These are phyloP conservation scores for Inonotus obliquus DNA, from an alignment of 1,284 basidiomycete species.

Conservation along the genomic window DNA sequence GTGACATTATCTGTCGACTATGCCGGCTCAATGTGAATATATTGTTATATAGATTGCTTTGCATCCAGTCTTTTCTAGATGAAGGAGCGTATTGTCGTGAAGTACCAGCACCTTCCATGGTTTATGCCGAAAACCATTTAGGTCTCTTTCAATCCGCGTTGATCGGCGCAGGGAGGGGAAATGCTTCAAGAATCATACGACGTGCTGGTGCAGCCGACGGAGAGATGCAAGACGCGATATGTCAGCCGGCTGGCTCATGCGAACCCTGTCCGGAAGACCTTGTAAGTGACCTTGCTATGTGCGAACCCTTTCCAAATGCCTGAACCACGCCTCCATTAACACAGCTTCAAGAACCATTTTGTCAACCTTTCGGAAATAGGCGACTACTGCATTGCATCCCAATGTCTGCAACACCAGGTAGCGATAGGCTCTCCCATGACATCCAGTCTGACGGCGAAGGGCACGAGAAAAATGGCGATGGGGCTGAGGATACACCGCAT, in stretches of 20 bases:
- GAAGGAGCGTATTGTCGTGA: neutral
- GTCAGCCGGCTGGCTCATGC: slow-evolving; percentile 75
- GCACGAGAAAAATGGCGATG: slow-evolving; percentile 18
- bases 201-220: neutral
- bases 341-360: slow-evolving; percentile 77
- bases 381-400: slow-evolving; percentile 73
- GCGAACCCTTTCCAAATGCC: neutral
- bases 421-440: slow-evolving; percentile 16
- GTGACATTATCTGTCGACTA: neutral
- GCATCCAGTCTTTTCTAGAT: neutral
- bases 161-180: neutral
- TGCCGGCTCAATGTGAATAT: neutral
- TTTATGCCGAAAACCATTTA: neutral
- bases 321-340: slow-evolving; percentile 7
- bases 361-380: slow-evolving; percentile 87
- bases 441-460: slow-evolving; percentile 16
- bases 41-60: neutral
- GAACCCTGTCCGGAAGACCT: slow-evolving; percentile 78
- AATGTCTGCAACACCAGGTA: slow-evolving; percentile 24
- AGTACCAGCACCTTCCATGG: neutral
- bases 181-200: neutral
- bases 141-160: neutral
- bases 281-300: slow-evolving; percentile 42
- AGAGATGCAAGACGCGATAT: slow-evolving; percentile 36
- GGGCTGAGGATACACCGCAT: slow-evolving; percentile 24